These are phyloP conservation scores for Cladosporium sp. DNA, from an alignment of 2,329 filamentous ascomycete genomes.

Conservation along the genomic window DNA sequence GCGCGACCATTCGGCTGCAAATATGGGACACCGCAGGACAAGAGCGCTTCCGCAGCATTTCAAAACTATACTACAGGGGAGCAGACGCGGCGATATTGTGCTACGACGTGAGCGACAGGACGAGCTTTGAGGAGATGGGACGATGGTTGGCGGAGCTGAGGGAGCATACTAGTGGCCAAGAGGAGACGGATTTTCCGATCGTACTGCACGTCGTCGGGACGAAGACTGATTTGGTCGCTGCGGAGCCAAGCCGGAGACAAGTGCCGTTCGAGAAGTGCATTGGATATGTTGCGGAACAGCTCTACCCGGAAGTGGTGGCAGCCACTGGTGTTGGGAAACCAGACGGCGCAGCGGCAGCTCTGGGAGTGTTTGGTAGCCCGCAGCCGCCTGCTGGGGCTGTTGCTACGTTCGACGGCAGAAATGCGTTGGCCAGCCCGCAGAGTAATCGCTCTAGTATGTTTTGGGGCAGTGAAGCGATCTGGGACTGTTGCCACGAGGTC, in stretches of 20 bases:
- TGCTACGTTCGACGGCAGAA: not conserved
- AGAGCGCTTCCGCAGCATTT: constrained; percentile 91
- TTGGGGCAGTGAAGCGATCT: constrained; percentile 82
- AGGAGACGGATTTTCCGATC: constrained; percentile 54
- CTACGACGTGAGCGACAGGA: constrained; percentile 85
- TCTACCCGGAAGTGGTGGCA: constrained; percentile 59
- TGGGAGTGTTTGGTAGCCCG: constrained; percentile 3
- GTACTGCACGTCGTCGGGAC: constrained; percentile 94
- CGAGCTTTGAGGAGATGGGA: constrained; percentile 88
- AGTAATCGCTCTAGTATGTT: constrained; percentile 63
- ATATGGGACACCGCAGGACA: constrained; percentile 97
- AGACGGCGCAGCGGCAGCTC: constrained; percentile 6
- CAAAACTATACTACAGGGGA: constrained; percentile 90
- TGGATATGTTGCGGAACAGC: constrained; percentile 88
- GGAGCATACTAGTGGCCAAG: constrained; percentile 35
- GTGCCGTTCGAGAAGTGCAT: constrained; percentile 95
- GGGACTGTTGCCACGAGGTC: constrained; percentile 97
- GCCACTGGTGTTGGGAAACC: constrained; percentile 12
- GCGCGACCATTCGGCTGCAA: constrained; percentile 83
- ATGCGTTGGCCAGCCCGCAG: constrained; percentile 29
- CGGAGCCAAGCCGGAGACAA: constrained; percentile 71
- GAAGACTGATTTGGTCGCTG: constrained; percentile 83
- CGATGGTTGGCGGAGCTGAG: constrained; percentile 83
- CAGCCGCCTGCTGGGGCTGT: constrained; percentile 1
- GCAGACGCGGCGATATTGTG: constrained; percentile 91